Conservation (phyloP, 2,329 filamentous ascomycete species). For the Neoascochyta sp. region DNA sequence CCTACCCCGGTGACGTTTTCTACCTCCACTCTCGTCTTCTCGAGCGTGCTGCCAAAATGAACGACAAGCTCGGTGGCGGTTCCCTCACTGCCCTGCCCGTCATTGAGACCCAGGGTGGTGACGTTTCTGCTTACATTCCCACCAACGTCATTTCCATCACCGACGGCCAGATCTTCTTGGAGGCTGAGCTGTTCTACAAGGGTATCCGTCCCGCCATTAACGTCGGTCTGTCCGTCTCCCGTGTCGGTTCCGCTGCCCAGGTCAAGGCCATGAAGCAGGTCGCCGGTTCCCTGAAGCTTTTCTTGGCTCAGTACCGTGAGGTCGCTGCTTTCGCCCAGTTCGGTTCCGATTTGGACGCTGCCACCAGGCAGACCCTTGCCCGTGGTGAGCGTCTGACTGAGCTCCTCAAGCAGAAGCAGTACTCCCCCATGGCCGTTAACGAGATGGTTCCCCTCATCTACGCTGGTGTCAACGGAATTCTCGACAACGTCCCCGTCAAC, state of each 20-base stretch:
- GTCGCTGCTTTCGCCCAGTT: constrained; percentile 99
- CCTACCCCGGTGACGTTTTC: constrained; percentile 80
- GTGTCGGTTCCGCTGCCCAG: constrained; percentile 99
- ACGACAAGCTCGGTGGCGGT: constrained; percentile 88
- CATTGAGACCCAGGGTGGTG: constrained; percentile 99
- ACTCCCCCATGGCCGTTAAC: constrained; percentile 96
- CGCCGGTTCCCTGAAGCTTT: constrained; percentile 98
- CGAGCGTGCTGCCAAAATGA: constrained; percentile 99
- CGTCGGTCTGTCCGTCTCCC: constrained; percentile 99
- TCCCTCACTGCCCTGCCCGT: constrained; percentile 90
- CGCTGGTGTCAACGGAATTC: constrained; percentile 96
- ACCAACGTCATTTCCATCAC: constrained; percentile 99
- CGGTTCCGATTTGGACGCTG: constrained; percentile 98
- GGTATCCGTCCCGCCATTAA: constrained; percentile 99
- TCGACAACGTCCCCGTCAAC: constrained; percentile 82
- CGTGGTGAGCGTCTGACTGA: constrained; percentile 99
- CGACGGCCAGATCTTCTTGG: constrained; percentile 99
- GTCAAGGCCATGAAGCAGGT: constrained; percentile 99
- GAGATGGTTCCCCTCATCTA: constrained; percentile 99
- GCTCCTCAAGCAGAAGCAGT: constrained; percentile 99
- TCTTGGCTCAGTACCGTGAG: constrained; percentile 99
- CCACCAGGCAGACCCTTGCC: constrained; percentile 96
- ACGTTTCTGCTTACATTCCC: constrained; percentile 99
- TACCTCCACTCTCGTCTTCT: constrained; percentile 69
- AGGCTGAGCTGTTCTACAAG: constrained; percentile 99